Conservation (phyloP, 345 rosid species). For the Anacardium occidentale region DNA sequence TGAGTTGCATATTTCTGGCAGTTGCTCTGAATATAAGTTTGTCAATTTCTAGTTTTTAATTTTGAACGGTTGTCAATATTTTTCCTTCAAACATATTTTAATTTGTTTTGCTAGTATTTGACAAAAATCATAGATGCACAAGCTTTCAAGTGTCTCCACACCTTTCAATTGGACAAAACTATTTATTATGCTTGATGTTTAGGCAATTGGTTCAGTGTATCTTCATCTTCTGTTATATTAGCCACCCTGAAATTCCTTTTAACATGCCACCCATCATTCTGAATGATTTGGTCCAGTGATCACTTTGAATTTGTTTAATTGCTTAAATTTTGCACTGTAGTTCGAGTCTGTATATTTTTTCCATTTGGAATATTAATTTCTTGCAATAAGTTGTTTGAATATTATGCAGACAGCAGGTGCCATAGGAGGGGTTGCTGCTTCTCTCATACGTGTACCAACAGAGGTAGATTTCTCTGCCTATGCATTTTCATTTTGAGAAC, state of each 20-base stretch:
- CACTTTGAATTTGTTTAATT: neutral
- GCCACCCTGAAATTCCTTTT: neutral
- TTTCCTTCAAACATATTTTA: neutral
- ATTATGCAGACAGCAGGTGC: slow-evolving; percentile 86
- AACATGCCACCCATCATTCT: neutral
- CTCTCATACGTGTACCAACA: slow-evolving; percentile 90
- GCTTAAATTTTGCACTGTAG: slow-evolving; percentile 1
- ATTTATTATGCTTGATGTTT: too few relatives aligned
- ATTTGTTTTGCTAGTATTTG: neutral
- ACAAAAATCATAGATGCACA: neutral
- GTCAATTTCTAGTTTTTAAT: slow-evolving; percentile 1
- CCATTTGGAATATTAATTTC: slow-evolving; percentile 3
- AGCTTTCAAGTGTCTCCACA: neutral
- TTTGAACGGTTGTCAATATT: neutral
- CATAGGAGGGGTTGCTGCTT: slow-evolving; percentile 89
- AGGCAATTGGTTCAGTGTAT: too few relatives aligned
- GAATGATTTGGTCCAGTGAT: neutral
- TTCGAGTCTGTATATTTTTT: neutral
- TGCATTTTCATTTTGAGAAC: slow-evolving; percentile 6
- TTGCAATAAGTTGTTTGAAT: slow-evolving; percentile 14
- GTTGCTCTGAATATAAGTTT: neutral
- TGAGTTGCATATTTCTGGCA: neutral
- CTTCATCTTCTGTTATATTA: neutral
- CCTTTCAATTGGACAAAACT: neutral
- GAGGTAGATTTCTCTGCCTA: slow-evolving; percentile 46